These are phyloP conservation scores for Didymella pomorum DNA, from an alignment of 2,329 filamentous ascomycete genomes.

Conservation along the genomic window DNA sequence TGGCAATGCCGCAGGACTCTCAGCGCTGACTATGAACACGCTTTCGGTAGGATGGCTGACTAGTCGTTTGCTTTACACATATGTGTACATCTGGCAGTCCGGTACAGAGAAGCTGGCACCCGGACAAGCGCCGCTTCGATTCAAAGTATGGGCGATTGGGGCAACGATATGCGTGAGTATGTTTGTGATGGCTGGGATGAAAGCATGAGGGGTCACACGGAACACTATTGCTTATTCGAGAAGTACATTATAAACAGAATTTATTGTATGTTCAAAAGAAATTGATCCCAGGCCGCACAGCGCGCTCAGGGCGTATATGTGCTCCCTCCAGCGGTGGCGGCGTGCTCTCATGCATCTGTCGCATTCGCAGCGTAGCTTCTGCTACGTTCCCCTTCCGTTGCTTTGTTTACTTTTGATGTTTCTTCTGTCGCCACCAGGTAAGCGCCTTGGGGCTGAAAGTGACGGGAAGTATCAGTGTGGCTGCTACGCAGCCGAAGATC, in stretches of 20 bases:
- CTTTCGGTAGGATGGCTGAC: background rate
- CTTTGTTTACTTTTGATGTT: background rate
- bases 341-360: background rate
- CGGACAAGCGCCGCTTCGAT: slow-evolving; percentile 6
- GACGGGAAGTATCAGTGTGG: background rate
- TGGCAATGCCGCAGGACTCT: slow-evolving; percentile 3
- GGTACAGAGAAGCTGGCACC: slow-evolving; percentile 1
- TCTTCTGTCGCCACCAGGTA: background rate
- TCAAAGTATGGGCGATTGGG: slow-evolving; percentile 3
- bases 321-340: background rate
- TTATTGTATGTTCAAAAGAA: background rate
- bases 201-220: background rate
- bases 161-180: background rate
- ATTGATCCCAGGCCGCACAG: background rate
- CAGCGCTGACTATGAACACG: background rate
- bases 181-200: slow-evolving; percentile 5
- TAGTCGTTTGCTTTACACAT: slow-evolving; percentile 3
- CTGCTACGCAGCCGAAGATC: background rate
- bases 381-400: slow-evolving; percentile 2
- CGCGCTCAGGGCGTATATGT: slow-evolving; percentile 9
- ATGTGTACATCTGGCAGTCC: slow-evolving; percentile 6
- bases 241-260: too few relatives aligned
- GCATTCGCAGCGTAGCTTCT: slow-evolving; percentile 2
- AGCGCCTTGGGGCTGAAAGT: background rate
- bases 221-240: background rate